A percentile compares a stretch with the other conserved stretches of the same genome.
These are phyloP conservation scores for Myxozyma melibiosi DNA, from an alignment of 805 yeast species.

Conservation along the genomic window DNA sequence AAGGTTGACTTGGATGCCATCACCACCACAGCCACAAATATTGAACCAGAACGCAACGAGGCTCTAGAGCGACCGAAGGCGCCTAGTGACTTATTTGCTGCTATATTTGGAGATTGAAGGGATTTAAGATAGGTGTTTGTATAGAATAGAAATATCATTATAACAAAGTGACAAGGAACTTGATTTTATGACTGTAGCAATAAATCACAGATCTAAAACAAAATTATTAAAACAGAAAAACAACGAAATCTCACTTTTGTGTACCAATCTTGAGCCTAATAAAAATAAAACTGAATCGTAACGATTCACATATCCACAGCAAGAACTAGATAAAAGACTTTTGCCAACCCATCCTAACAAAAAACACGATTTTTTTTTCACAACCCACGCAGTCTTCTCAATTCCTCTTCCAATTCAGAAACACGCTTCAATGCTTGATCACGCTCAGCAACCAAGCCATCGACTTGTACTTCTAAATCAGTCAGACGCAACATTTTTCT, in stretches of 20 bases:
- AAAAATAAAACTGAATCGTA: neutral
- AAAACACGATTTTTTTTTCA: too few relatives aligned
- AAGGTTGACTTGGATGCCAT: neutral
- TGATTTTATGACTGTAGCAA: too few relatives aligned
- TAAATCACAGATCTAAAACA: neutral
- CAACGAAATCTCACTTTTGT: neutral
- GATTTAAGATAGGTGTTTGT: neutral
- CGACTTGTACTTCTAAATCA: conserved; percentile 79
- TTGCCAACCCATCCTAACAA: too few relatives aligned
- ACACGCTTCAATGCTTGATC: conserved; percentile 20
- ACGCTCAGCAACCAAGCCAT: conserved; percentile 46
- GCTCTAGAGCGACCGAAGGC: conserved; percentile 33
- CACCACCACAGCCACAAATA: neutral
- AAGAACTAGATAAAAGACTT: neutral
- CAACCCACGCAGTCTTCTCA: conserved; percentile 15
- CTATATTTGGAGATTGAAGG: conserved; percentile 34
- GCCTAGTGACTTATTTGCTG: conserved; percentile 34
- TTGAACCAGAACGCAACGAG: conserved; percentile 29
- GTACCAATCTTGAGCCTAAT: neutral
- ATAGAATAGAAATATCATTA: neutral
- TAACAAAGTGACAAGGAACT: too few relatives aligned
- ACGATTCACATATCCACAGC: neutral
- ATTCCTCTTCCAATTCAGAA: conserved; percentile 23
- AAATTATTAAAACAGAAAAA: neutral
- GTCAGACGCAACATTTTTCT: conserved; percentile 86